Evolutionary conservation across 495 filamentous ascomycete genomes (phyloP), one percentile per base, ranked within the genome.

Genomic region (Hypoxylon trugodes): DNA sequence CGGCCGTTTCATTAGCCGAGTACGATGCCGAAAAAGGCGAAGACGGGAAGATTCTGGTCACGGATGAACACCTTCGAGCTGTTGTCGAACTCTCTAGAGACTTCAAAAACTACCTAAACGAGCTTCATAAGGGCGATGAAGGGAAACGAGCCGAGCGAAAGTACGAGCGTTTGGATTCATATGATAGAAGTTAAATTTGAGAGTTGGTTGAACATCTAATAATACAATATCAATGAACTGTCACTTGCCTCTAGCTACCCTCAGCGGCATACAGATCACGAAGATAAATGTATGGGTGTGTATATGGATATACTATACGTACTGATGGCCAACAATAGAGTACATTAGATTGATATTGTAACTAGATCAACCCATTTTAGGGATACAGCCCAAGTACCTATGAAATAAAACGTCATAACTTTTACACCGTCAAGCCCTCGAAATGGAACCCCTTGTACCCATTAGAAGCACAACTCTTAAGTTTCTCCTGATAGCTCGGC

Each of bases 1-100:
- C 70, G 1, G 79, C 76, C 3, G 63, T 73, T 1, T 68, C 74
- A 0, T 57, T 79, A 2, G 76, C 78, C 0, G 71, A 67, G 42
- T 68, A 53, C 38, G 32, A 56, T 2, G 25, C 16, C 9, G 32
- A 52, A 37, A 42, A 33, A n/a, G 40, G 40, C 2, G 40, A 43
- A 18, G 40, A 43, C 13, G 19, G 40, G 40, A 43, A 43, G 9
- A 43, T 43, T 5, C 21, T 43, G 19, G 25, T 43, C 19, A 43
- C 21, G 16, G 40, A 24, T 15, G 47, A 61, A 25, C 58, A 68
- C 19, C 48, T 64, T 8, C 22, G 51, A 38, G 46, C 52, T n/a
- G 40, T 43, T n/a, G 40, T 43, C 19, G 40, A 43, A 6, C 40
- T 43, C 8, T 43, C 40, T 6, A 43, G 19, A 3, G 40, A 68